Percentiles rank a stretch among this genome's conserved stretches.
phyloP scores from a whole-genome alignment of 305 asterid genomes.

The Fraxinus velutina region DNA sequence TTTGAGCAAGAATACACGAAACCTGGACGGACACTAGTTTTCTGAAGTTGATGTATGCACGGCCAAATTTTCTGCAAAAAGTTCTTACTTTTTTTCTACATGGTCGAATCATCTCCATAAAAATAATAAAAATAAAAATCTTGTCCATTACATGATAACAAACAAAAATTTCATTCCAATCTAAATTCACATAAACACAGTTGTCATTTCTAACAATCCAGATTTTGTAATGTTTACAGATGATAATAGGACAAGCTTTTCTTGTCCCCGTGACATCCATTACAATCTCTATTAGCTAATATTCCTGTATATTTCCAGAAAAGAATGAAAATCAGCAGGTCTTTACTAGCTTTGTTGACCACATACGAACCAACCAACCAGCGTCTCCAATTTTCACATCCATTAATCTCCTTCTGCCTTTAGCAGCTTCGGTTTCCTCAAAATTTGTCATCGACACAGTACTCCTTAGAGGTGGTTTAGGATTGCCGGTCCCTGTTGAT shows the following conservation, averaged over 20 bases:
- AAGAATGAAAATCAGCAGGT: constrained; percentile 39
- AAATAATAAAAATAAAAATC: neutral
- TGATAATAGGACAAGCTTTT: neutral
- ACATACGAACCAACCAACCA: constrained; percentile 52
- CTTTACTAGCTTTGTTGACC: constrained; percentile 53
- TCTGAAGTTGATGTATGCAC: neutral
- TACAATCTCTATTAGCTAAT: neutral
- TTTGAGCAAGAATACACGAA: neutral
- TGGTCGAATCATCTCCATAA: neutral
- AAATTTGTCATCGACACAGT: constrained; percentile 19
- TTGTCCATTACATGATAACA: neutral
- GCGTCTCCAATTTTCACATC: constrained; percentile 54
- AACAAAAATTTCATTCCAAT: neutral
- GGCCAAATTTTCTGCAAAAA: neutral
- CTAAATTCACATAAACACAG: constrained; percentile 9
- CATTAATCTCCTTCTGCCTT: constrained; percentile 51
- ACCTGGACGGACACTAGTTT: neutral
- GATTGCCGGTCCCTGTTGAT: constrained; percentile 39
- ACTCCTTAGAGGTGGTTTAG: constrained; percentile 45
- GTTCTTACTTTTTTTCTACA: neutral
- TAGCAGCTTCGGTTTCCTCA: constrained; percentile 35
- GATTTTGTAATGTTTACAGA: neutral
- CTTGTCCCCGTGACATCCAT: neutral
- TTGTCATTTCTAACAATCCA: neutral
- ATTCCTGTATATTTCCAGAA: constrained; percentile 8